Evolutionary conservation across 2,329 filamentous ascomycete species (phyloP), one percentile per base, ranked within the genome.

Genomic region (Xylariaceae sp.): DNA sequence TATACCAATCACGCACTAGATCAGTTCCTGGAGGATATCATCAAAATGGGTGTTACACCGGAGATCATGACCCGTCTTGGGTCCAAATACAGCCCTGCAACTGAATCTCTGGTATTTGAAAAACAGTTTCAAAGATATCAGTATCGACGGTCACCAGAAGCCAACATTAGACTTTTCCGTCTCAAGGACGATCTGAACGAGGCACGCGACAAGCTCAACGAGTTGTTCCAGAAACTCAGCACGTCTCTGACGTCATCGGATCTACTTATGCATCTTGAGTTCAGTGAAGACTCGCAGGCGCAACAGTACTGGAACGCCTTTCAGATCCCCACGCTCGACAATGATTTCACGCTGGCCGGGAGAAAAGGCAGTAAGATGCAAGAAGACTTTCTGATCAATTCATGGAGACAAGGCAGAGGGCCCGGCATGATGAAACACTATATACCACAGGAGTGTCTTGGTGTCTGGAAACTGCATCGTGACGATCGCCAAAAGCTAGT

Each of bases 1-100:
- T 88, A 81, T 51, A 89, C 83, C 0, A 85, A 87, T 45, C 83
- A 86, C 53, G 81, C 82, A 0, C 66, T 84, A 0, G 80, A 85
- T 43, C 74, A 88, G 64, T 82, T 87, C 43, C 63, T 87, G 0
- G 78, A 82, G 51, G 83, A 88, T 33, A 62, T 88, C 0, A 66
- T 82, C 2, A 67, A 80, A 1, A 75, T 81, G 32, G 82, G 82
- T 0, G 79, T 89, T 7, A 58, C 71, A 0, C 1, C 55, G 0
- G 41, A 61, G 0, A 42, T 58, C 0, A 85, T 89, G 48, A 75
- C 85, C 1, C 76, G 86, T 0, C 70, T 89, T 0, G 86, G 86
- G 0, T 75, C 74, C 0, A 85, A 85, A 52, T 76, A 60, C 2
- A 65, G 67, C 2, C 69, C 69, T 11, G 44, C 0, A 18, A 44